Conservation (phyloP, 75 land plant species). For the Sequoia sempervirens region DNA sequence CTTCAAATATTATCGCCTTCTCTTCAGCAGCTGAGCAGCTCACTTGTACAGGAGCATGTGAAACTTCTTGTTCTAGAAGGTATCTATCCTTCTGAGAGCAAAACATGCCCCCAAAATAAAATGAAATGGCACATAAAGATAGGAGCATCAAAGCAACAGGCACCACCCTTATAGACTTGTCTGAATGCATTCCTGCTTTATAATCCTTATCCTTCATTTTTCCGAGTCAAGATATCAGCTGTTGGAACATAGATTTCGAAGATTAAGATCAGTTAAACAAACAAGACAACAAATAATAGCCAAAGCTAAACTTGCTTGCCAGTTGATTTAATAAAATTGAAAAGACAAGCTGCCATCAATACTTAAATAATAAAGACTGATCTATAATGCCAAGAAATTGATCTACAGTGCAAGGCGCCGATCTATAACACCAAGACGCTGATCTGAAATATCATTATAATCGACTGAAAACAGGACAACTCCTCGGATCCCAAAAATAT, state of each 20-base stretch:
- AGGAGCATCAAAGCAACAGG: conserved; percentile 47
- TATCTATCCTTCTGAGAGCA: conserved; percentile 46
- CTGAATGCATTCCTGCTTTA: conserved; percentile 23
- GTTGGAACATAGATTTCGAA: neutral
- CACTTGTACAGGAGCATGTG: conserved; percentile 3
- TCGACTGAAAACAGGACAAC: neutral
- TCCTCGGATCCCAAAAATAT: neutral
- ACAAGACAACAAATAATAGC: neutral
- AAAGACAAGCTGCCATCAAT: neutral
- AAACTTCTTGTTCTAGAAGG: conserved; percentile 10
- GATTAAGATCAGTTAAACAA: neutral
- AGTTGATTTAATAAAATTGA: neutral
- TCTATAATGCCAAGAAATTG: conserved; percentile 1
- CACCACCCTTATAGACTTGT: conserved; percentile 31
- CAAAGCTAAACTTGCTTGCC: neutral
- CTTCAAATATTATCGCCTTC: conserved; percentile 30
- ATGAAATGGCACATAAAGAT: conserved; percentile 70
- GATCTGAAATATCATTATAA: neutral
- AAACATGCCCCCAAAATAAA: conserved; percentile 80
- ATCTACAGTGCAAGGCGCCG: neutral
- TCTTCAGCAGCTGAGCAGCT: neutral
- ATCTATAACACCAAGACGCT: neutral
- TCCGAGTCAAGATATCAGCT: conserved; percentile 8
- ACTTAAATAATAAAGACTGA: neutral
- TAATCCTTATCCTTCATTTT: conserved; percentile 47